Base-by-base conservation (phyloP, 2,329 filamentous ascomycete genomes). In the Rachicladosporium sp. region DNA sequence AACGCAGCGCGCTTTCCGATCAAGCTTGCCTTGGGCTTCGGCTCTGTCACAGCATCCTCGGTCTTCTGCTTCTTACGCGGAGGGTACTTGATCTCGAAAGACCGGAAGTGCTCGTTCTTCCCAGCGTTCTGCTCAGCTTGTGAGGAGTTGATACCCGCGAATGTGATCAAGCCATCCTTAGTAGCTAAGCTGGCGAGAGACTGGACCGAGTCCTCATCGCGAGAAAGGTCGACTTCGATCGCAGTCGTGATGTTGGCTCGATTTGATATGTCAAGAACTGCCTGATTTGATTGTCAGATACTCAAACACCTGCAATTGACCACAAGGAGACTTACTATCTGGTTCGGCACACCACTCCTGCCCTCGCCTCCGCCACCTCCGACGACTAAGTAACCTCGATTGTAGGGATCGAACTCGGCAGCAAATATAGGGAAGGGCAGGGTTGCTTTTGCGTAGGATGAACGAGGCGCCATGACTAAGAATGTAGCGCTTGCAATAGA, bases 201-300 rank as follows among this genome's bases (percentile, higher is more conserved):
- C 48, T 82, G 86, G 43, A 93, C 84, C 41, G 82, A 93, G 62
- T 96, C 89, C 65, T 95, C 88, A 55, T 88, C 77, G 50, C 77
- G 73, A 45, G 82, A 82, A 36, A 94, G 76, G 43, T 86, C 78
- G 54, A 89, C 70, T 50, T 93, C 83, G 47, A 78, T 75, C 13
- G 72, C 67, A n/a, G 59, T 54, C 49, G 80, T 67, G 46, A 77
- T 71, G 36, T 85, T 65, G 35, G 78, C 74, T 41, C 75, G 68
- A 30, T 74, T 77, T 51, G 74, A 76, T n/a, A 79, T 72, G 57
- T 89, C 79, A 46, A 93, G 70, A 10, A 87, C 67, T 23, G 76
- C 79, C 80, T 84, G 23, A 19, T 19, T 31, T 27, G 21, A 21
- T 12, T 29, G 33, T 44, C 37, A 47, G 36, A 19, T 19, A 19